These are phyloP conservation scores for Lasiosphaeriaceae sp. DNA, from an alignment of 495 filamentous ascomycete genomes.

Conservation along the genomic window DNA sequence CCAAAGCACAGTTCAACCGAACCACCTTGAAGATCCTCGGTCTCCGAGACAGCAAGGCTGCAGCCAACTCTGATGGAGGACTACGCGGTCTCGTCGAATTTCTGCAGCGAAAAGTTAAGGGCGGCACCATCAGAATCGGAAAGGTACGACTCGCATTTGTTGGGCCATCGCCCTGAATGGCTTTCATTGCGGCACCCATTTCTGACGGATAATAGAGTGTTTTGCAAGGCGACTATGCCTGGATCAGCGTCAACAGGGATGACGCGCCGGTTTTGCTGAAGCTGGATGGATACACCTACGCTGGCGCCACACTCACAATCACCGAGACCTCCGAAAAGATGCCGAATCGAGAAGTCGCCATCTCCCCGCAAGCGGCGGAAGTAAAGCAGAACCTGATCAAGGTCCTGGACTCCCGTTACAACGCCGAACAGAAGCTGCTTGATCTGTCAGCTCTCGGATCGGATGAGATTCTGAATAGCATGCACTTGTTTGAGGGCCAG, in stretches of 20 bases:
- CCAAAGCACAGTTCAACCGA: constrained; percentile 24
- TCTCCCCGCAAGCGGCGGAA: constrained; percentile 42
- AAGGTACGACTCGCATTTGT: constrained; percentile 66
- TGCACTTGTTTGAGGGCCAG: constrained; percentile 70
- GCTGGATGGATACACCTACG: constrained; percentile 61
- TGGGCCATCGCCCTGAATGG: not conserved
- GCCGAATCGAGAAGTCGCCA: constrained; percentile 19
- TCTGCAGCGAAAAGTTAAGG: constrained; percentile 72
- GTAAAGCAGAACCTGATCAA: constrained; percentile 38
- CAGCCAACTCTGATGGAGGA: constrained; percentile 65
- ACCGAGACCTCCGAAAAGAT: constrained; percentile 29
- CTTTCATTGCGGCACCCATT: constrained; percentile 26
- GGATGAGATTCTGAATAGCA: constrained; percentile 62
- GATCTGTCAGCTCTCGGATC: constrained; percentile 70
- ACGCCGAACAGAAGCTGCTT: constrained; percentile 63
- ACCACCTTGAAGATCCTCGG: constrained; percentile 58
- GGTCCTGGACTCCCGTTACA: constrained; percentile 73
- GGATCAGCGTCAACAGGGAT: constrained; percentile 62
- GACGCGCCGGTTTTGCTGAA: constrained; percentile 57
- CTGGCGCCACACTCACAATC: constrained; percentile 57
- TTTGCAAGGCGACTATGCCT: constrained; percentile 63
- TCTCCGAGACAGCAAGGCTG: constrained; percentile 72
- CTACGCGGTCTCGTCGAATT: constrained; percentile 67
- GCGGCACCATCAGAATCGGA: constrained; percentile 63
- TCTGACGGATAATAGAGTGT: constrained; percentile 72